Base-by-base conservation (phyloP, 2,329 filamentous ascomycete genomes). In the Dactylellina leptospora region DNA sequence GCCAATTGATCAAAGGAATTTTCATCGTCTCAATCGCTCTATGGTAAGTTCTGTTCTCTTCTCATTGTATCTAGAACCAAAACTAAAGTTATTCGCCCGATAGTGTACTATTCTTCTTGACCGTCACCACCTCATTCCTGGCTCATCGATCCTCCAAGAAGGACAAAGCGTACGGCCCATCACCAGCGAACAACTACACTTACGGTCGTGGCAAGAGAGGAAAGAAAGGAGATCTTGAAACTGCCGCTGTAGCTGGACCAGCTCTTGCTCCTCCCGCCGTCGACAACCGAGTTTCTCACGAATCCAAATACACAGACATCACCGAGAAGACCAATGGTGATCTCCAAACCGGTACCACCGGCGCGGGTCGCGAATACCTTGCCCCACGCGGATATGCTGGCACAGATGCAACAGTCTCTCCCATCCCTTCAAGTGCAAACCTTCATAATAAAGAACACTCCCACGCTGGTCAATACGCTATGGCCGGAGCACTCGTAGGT, bases 141-240 rank as follows among this genome's bases (percentile, higher is more conserved):
- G 63, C 73, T n/a, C 66, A 75, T 25, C 33, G 20, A 2, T 40
- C 71, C 22, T 50, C 74, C 9, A 62, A 69, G 33, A 64, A 71
- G 33, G 63, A 75, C 22, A 53, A 70, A 28, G 73, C 73, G 8
- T 75, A 74, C 42, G 74, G 74, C 6, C 74, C 74, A 2, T 62
- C 62, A 4, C 73, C 74, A 23, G 62, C 63, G 10, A 75, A 75
- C 27, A 63, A 66, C 36, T 74, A 75, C 36, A 72, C 68, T 6
- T 64, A 27, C 10, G 68, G 68, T 28, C 59, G 68, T 13, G 68
- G 68, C 11, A 72, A 60, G 59, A 38, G 53, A 23, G 27, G 40
- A 18, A 59, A 51, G 51, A 36, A 22, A n/a, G 30, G 50, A 2
- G 66, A 72, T 33, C 38, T 72, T 11, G 68, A 72, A 55, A 55